Evolutionary conservation across 192 early-diverging fungal species (phyloP).

Genomic region (Coemansia sp.): DNA sequence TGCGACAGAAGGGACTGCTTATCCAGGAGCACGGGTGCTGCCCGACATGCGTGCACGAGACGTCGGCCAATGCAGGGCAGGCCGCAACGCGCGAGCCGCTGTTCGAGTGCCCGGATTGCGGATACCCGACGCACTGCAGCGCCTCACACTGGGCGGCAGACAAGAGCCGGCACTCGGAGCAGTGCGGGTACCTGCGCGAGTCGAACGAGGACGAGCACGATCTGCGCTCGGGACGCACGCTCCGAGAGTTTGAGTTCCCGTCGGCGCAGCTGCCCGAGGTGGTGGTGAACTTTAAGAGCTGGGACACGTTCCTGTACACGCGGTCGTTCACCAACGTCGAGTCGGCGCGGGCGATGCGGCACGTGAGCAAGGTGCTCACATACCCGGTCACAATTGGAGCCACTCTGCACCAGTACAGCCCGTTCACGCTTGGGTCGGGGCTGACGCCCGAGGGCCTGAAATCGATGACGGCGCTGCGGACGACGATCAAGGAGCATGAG

Average conservation of each 20-base stretch:
- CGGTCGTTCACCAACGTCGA: conserved; percentile 75
- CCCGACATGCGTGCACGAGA: conserved; percentile 66
- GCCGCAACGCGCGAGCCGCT: conserved; percentile 55
- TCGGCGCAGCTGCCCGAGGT: conserved; percentile 71
- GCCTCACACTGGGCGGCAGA: conserved; percentile 69
- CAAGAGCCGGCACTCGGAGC: conserved; percentile 58
- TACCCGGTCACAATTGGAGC: conserved; percentile 80
- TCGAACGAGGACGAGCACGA: conserved; percentile 82
- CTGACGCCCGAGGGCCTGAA: conserved; percentile 76
- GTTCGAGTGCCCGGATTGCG: conserved; percentile 78
- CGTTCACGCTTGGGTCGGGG: conserved; percentile 64
- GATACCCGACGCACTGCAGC: conserved; percentile 79
- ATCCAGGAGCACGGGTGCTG: conserved; percentile 70
- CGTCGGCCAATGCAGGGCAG: conserved; percentile 24
- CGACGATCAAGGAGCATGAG: conserved; percentile 57
- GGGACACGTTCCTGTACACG: conserved; percentile 81
- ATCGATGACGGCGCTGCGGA: conserved; percentile 65
- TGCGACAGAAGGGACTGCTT: conserved; percentile 65
- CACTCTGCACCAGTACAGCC: conserved; percentile 71
- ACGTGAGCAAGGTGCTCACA: conserved; percentile 78
- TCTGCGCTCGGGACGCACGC: conserved; percentile 70
- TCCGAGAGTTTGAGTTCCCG: conserved; percentile 83
- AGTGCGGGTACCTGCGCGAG: conserved; percentile 66
- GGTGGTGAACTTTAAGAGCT: conserved; percentile 74
- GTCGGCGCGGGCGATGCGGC: conserved; percentile 72